phyloP scores from a whole-genome alignment of 768 basidiomycete genomes.

The Asterophora lycoperdoides region DNA sequence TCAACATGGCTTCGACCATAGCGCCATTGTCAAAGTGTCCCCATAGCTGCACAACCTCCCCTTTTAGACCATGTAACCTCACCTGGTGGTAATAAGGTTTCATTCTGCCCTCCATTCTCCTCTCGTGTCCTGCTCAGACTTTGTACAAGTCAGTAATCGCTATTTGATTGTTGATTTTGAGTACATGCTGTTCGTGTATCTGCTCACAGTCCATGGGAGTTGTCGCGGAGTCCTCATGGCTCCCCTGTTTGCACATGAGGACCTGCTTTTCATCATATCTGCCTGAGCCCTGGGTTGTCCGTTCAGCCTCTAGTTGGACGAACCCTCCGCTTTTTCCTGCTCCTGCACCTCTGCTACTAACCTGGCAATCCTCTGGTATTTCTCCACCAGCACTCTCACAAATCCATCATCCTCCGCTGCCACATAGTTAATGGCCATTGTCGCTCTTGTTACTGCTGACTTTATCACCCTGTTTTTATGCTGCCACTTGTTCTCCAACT shows the following conservation, averaged over 20 bases:
- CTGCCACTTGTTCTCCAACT: slow-evolving; percentile 11
- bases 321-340: slow-evolving; percentile 1
- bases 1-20: slow-evolving; percentile 19
- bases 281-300: slow-evolving; percentile 11
- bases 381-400: background rate
- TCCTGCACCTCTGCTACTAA: slow-evolving; percentile 15
- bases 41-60: background rate
- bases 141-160: background rate
- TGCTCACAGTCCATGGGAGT: background rate
- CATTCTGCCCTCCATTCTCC: background rate
- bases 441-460: too few species aligned
- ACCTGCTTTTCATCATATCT: background rate
- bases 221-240: background rate
- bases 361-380: too few species aligned
- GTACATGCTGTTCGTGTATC: background rate
- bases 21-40: slow-evolving; percentile 21
- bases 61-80: background rate
- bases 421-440: too few species aligned
- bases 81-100: slow-evolving; percentile 4
- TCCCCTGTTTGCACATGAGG: background rate
- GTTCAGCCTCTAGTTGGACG: slow-evolving; percentile 12
- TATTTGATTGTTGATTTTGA: slow-evolving; percentile 3
- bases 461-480: slow-evolving; percentile 12
- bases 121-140: background rate
- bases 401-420: too few species aligned